phyloP scores from a whole-genome alignment of 225 moss, liverwort and hornwort genomes.

The Climacium dendroides region DNA sequence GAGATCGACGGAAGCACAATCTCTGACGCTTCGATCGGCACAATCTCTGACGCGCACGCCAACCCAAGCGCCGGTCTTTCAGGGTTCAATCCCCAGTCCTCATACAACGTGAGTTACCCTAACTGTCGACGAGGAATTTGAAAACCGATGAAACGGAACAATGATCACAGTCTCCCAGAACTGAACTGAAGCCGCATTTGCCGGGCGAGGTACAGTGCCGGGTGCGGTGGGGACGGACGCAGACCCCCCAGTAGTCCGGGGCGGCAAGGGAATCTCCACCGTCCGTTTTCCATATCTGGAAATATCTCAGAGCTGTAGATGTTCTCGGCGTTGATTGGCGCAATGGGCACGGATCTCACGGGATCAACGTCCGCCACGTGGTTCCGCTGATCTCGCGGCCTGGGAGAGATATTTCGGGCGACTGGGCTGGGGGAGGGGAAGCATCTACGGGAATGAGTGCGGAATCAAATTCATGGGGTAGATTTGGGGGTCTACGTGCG shows the following conservation, averaged over 20 bases:
- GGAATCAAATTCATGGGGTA: fast-evolving
- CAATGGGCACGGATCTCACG: too few species aligned
- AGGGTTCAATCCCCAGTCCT: background rate
- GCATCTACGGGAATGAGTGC: fast-evolving
- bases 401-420: background rate
- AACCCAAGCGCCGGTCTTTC: background rate
- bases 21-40: background rate
- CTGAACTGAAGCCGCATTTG: background rate
- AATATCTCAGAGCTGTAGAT: background rate
- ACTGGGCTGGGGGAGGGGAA: too few species aligned
- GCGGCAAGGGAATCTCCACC: background rate
- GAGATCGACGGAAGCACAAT: background rate
- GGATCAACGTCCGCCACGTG: background rate
- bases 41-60: background rate
- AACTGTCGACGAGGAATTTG: background rate
- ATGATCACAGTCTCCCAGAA: background rate
- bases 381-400: background rate
- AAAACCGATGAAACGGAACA: background rate
- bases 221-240: background rate
- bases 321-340: background rate
- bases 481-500: background rate
- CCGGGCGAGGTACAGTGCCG: fast-evolving
- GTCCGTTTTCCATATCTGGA: background rate
- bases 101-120: background rate
- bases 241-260: background rate